Conservation (phyloP, 2,329 filamentous ascomycete species). For the Bisporella sp. region DNA sequence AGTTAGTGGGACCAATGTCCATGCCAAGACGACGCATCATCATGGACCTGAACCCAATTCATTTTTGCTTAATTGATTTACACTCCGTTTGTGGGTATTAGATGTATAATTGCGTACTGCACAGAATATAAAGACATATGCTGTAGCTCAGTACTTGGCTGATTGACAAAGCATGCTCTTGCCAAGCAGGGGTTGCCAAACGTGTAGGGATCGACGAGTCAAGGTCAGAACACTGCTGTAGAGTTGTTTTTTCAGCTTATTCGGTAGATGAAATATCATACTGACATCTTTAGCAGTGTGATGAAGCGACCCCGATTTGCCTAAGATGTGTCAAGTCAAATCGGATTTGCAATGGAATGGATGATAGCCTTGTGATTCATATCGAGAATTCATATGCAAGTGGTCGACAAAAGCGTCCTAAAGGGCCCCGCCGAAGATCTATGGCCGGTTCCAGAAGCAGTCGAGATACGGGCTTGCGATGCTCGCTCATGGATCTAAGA, state of each 20-base stretch:
- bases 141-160: too few species aligned
- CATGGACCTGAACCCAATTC: too few species aligned
- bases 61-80: too few species aligned
- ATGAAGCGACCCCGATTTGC: slow-evolving; percentile 5
- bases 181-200: slow-evolving; percentile 5
- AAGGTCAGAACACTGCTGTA: slow-evolving; percentile 1
- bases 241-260: too few species aligned
- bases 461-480: neutral
- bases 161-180: slow-evolving; percentile 1
- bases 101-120: too few species aligned
- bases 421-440: slow-evolving; percentile 24
- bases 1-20: too few species aligned
- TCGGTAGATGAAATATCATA: neutral
- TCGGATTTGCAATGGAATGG: neutral
- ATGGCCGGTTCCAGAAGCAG: slow-evolving; percentile 5
- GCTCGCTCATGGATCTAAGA: slow-evolving; percentile 17
- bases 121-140: too few species aligned
- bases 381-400: slow-evolving; percentile 25
- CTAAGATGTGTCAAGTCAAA: slow-evolving; percentile 5
- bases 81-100: too few species aligned
- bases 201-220: slow-evolving; percentile 7
- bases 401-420: slow-evolving; percentile 24
- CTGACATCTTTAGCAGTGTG: slow-evolving; percentile 2
- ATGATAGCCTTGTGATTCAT: slow-evolving; percentile 7
- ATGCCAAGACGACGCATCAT: too few species aligned